Evolutionary conservation across 176 grass and related monocot species (phyloP).

Genomic region (Chloris gayana): DNA sequence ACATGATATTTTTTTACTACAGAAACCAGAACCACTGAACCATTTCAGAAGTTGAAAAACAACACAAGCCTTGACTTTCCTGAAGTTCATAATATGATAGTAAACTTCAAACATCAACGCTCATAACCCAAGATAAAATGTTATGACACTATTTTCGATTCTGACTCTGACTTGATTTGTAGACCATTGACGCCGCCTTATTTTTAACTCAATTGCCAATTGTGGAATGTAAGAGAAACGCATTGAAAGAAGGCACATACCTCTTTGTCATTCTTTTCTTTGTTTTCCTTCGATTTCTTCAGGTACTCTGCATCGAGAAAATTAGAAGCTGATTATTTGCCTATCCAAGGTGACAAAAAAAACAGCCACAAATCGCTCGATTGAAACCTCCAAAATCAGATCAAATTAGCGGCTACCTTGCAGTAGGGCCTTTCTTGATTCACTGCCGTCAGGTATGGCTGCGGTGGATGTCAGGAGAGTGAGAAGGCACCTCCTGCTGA

Average conservation of each 20-base stretch:
- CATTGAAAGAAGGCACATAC: constrained; percentile 28
- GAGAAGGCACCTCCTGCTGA: constrained; percentile 64
- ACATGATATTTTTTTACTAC: neutral
- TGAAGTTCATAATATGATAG: neutral
- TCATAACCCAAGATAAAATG: neutral
- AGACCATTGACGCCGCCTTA: neutral
- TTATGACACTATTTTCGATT: neutral
- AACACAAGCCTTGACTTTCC: neutral
- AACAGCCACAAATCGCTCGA: neutral
- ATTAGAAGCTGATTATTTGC: neutral
- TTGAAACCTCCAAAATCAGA: neutral
- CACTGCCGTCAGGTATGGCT: constrained; percentile 54
- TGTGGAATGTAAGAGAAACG: neutral
- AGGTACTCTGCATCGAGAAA: constrained; percentile 57
- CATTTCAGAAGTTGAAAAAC: neutral
- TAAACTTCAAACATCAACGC: neutral
- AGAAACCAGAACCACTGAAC: neutral
- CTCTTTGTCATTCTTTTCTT: constrained; percentile 89
- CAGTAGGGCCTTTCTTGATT: constrained; percentile 74
- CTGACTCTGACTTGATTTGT: neutral
- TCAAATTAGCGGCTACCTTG: constrained; percentile 51
- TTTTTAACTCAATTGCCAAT: neutral
- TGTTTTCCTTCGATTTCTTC: constrained; percentile 88
- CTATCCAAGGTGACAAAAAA: neutral
- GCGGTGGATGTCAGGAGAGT: constrained; percentile 57